Base-by-base conservation (phyloP, 108 stramenopile genomes). In the Cyclotella kingstonii region DNA sequence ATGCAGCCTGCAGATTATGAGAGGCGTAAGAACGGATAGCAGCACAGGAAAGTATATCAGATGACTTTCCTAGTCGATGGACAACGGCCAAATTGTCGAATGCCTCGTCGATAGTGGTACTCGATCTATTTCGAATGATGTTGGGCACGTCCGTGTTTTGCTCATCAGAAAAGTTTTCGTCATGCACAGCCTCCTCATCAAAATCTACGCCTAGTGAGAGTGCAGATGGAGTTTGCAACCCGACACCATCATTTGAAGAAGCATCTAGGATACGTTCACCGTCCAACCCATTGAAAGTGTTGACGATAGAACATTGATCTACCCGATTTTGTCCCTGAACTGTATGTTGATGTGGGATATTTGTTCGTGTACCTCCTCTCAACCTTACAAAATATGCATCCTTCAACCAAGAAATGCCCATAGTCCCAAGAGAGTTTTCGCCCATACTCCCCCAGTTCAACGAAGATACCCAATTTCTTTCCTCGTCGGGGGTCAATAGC, bases 41-140 rank as follows among this genome's bases (percentile, higher is more conserved):
- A 3, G 88, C 86, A 68, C 84, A 80, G 35, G 87, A 81, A 19
- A 93, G 70, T 1, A 89, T 71, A 44, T 93, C 78, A 0, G 87
- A 70, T 8, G 89, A 85, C 42, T 82, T 65, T 15, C 80, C 70
- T 17, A 93, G 64, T 21, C 79, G 62, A 43, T 83, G 81, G 19
- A 40, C 73, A n/a, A 58, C 60, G 54, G 73, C 80, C 10, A 93
- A 58, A 8, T 73, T 69, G 35, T 78, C 76, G 19, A 93, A 81
- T 6, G 88, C 86, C 38, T 58, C 66, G 41, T 84, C 82, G 12
- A 84, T 64, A n/a, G 66, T 60, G 23, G 46, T 47, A 43, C 66
- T 68, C 34, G 43, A 12, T 18, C 5, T 4, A 44, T n/a, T 18
- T 44, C 5, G 4, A 44, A 11, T 36, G 36, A 36, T 5, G 19